Evolutionary conservation across 164 flowering plant species (phyloP).

Genomic region (Umbilicus rupestris): DNA sequence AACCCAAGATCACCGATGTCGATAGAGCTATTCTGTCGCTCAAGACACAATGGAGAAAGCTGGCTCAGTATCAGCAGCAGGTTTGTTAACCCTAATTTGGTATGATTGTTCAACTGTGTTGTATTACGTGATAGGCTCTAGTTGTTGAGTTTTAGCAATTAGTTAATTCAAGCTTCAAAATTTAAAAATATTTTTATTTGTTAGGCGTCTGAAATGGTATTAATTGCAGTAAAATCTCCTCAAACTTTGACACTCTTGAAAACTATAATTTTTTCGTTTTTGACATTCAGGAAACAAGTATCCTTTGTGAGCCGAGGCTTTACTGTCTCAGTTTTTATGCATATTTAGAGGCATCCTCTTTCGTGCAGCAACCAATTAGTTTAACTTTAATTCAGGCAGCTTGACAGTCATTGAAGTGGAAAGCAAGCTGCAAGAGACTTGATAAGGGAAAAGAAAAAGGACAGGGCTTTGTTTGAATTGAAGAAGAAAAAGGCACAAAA

Average conservation of each 20-base stretch:
- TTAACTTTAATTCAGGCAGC: constrained; percentile 27
- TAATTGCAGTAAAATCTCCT: too few relatives aligned
- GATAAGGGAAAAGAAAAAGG: constrained; percentile 86
- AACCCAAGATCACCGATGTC: constrained; percentile 81
- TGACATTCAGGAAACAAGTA: too few relatives aligned
- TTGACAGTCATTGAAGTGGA: constrained; percentile 93
- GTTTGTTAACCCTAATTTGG: constrained; percentile 18
- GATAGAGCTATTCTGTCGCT: constrained; percentile 87
- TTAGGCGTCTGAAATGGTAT: too few relatives aligned
- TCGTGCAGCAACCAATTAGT: neutral
- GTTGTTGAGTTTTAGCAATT: neutral
- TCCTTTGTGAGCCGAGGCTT: neutral
- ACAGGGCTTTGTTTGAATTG: constrained; percentile 83
- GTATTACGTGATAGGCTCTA: neutral
- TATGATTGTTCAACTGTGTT: neutral
- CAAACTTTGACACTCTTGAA: too few relatives aligned
- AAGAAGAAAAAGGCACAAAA: constrained; percentile 87
- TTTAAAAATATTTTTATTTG: too few relatives aligned
- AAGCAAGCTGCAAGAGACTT: constrained; percentile 87
- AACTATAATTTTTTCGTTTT: too few relatives aligned
- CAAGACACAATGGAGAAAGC: constrained; percentile 85
- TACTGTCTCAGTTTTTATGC: neutral
- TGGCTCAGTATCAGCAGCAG: constrained; percentile 82
- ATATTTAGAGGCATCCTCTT: neutral
- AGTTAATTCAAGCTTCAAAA: too few relatives aligned